Percentiles rank a stretch among this genome's conserved stretches.
Evolutionary conservation across 768 basidiomycete species (phyloP).

Genomic region (Amanita rubescens): DNA sequence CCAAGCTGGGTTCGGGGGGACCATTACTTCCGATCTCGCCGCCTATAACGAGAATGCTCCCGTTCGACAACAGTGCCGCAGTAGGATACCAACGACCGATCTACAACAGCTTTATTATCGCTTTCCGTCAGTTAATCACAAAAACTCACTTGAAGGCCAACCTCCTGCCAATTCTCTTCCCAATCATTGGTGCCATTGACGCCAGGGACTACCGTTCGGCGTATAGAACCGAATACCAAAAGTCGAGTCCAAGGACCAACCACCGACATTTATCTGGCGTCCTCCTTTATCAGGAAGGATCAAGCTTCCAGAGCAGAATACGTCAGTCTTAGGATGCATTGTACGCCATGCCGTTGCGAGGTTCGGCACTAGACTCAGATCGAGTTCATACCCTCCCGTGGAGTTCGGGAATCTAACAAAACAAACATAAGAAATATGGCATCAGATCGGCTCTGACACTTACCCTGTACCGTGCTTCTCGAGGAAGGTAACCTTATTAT

Average conservation of each 20-base stretch:
- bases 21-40: conserved; percentile 71
- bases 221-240: conserved; percentile 68
- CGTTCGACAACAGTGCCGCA: conserved; percentile 64
- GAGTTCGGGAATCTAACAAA: conserved; percentile 44
- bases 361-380: conserved; percentile 45
- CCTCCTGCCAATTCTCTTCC: conserved; percentile 58
- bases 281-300: conserved; percentile 70
- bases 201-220: conserved; percentile 58
- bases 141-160: conserved; percentile 50
- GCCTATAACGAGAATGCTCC: conserved; percentile 65
- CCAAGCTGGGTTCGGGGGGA: conserved; percentile 56
- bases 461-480: conserved; percentile 67
- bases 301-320: conserved; percentile 72
- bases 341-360: conserved; percentile 58
- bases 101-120: conserved; percentile 20
- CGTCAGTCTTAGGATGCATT: conserved; percentile 72
- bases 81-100: conserved; percentile 68
- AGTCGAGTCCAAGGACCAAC: conserved; percentile 66
- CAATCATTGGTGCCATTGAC: conserved; percentile 73
- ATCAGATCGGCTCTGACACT: conserved; percentile 7
- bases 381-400: conserved; percentile 76
- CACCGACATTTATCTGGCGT: conserved; percentile 59
- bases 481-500: conserved; percentile 75
- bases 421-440: background rate
- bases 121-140: background rate